Percentiles rank a stretch among this genome's conserved stretches.
Conservation (phyloP, 2,329 filamentous ascomycete species). For the Alternaria solani region DNA sequence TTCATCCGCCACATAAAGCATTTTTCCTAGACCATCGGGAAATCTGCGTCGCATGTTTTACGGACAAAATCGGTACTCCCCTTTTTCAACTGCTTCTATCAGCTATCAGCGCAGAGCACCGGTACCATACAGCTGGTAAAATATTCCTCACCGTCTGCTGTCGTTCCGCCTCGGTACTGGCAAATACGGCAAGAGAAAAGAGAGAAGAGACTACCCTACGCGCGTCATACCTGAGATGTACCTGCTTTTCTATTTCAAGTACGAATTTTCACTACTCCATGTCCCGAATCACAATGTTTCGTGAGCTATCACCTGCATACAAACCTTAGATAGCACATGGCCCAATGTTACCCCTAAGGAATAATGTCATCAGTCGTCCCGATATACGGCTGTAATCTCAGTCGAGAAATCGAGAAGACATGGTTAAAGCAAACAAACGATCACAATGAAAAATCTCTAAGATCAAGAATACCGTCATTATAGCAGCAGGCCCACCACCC, state of each 20-base stretch:
- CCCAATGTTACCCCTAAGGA: not conserved
- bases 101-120: not conserved
- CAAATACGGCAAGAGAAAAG: not conserved
- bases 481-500: not conserved
- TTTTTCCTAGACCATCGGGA: not conserved
- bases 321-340: not conserved
- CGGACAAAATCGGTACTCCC: not conserved
- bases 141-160: not conserved
- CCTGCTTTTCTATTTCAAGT: not conserved
- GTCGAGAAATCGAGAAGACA: not conserved
- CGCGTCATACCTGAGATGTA: not conserved
- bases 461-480: not conserved
- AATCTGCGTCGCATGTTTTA: too few relatives aligned
- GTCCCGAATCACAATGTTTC: not conserved
- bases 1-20: not conserved
- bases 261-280: not conserved
- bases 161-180: not conserved
- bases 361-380: not conserved
- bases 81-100: not conserved
- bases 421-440: not conserved
- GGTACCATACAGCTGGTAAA: not conserved
- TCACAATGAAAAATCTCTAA: not conserved
- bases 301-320: too few relatives aligned
- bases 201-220: not conserved
- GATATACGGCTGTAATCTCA: not conserved